Evolutionary conservation across 2,329 filamentous ascomycete species (phyloP), one percentile per base, ranked within the genome.

Genomic region (Penicillium glabrum): DNA sequence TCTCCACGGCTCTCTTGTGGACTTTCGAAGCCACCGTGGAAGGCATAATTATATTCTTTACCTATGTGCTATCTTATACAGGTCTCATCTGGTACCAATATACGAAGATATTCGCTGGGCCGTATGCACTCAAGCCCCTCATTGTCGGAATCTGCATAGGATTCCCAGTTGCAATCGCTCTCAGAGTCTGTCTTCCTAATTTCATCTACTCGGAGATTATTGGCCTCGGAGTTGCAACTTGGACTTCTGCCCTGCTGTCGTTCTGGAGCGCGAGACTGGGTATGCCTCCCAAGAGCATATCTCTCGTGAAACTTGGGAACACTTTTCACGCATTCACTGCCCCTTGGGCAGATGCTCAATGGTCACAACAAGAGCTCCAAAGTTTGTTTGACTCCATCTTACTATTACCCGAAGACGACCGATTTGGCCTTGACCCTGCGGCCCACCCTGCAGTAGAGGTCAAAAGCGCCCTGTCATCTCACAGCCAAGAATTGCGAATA

Each of bases 11-110:
- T 24, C 71, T 84, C 23, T 72, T 83, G n/a, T 84, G 81, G 81
- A 74, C 75, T 6, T 83, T 84, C 63, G 76, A 82, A 50, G 68
- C 66, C 27, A 71, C 73, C 3, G 16, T 70, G 10, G 64, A 73
- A 47, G 79, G 77, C 5, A 74, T 79, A 55, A 74, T 77, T 57
- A 79, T 83, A 70, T 85, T 82, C 65, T 70, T 81, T 24, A 64
- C 76, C 4, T 83, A 83, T 46, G 72, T 81, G 13, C 66, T 75
- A 16, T 74, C 80, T 8, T 83, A 83, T 61, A 82, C 78, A 23
- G 82, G 82, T 3, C 66, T 84, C 31, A 72, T 84, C 8, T 80
- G 79, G 67, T 84, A 83, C 56, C 82, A 82, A 64, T 82, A 80
- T 67, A 80, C 73, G 39, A 81, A 79, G 66, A 82, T 83, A 43